Evolutionary conservation across 345 rosid genomes (phyloP).

Genomic region (Gossypium anomalum): DNA sequence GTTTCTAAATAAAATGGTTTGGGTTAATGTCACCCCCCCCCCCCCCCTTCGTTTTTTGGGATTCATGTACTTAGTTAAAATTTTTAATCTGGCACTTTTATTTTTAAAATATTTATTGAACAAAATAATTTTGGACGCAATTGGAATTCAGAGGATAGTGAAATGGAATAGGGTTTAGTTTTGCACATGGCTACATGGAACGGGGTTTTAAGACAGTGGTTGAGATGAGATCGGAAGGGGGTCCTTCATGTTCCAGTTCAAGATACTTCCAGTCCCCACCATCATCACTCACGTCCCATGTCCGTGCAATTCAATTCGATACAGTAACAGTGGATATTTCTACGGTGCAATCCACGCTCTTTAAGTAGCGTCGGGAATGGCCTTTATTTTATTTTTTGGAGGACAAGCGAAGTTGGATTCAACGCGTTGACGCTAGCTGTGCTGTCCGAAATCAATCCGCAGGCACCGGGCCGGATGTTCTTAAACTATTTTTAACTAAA

Average conservation of each 20-base stretch:
- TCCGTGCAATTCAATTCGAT: background rate
- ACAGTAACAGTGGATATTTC: background rate
- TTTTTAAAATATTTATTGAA: too few species aligned
- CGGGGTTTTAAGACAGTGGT: background rate
- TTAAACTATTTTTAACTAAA: background rate
- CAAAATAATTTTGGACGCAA: too few species aligned
- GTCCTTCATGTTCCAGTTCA: background rate
- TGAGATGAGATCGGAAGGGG: background rate
- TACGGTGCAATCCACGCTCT: background rate
- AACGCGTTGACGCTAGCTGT: background rate
- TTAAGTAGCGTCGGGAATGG: too few species aligned
- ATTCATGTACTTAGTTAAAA: too few species aligned
- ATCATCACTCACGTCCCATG: background rate
- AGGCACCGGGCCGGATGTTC: background rate
- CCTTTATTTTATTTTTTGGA: background rate
- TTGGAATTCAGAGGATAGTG: background rate
- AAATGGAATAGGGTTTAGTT: background rate
- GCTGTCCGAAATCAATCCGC: background rate
- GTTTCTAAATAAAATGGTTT: conserved; percentile 9
- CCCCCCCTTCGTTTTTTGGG: too few species aligned
- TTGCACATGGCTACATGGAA: conserved; percentile 1
- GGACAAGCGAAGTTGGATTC: background rate
- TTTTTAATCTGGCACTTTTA: too few species aligned
- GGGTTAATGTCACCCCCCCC: background rate
- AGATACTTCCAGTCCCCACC: background rate